These are phyloP conservation scores for Ceratocystis papillata DNA, from an alignment of 2,329 filamentous ascomycete species.

Conservation along the genomic window DNA sequence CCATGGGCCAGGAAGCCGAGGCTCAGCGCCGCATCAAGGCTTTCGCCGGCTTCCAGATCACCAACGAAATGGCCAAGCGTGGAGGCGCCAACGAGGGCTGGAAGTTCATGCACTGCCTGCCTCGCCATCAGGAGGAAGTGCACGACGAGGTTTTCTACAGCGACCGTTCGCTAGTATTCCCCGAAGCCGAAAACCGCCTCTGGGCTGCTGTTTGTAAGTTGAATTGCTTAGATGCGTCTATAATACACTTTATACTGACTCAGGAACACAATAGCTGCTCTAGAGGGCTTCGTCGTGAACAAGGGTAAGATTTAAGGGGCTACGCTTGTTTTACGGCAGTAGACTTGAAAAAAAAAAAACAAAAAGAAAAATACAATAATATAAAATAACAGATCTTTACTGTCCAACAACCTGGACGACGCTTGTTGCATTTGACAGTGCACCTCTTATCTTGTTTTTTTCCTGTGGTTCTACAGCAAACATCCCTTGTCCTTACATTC, in stretches of 20 bases:
- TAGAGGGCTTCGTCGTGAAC: constrained; percentile 90
- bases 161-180: constrained; percentile 74
- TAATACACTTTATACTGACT: constrained; percentile 6
- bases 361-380: too few relatives aligned
- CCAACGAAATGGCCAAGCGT: constrained; percentile 66
- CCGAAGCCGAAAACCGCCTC: constrained; percentile 85
- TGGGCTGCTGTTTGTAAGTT: constrained; percentile 72
- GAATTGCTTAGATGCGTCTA: not conserved
- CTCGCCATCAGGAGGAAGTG: constrained; percentile 85
- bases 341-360: not conserved
- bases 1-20: constrained; percentile 94
- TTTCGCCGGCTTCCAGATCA: constrained; percentile 88
- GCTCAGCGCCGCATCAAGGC: constrained; percentile 62
- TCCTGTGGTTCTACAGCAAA: not conserved
- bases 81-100: constrained; percentile 80
- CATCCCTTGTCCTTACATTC: not conserved
- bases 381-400: too few relatives aligned
- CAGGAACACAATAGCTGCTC: constrained; percentile 43
- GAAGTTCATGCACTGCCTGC: constrained; percentile 98
- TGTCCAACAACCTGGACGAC: too few relatives aligned
- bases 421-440: too few relatives aligned
- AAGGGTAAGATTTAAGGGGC: constrained; percentile 58
- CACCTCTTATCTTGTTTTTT: not conserved
- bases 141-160: constrained; percentile 91
- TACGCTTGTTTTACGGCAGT: too few relatives aligned